Base-by-base conservation (phyloP, 1,139 yeast genomes). In the Ogataea hybrid region DNA sequence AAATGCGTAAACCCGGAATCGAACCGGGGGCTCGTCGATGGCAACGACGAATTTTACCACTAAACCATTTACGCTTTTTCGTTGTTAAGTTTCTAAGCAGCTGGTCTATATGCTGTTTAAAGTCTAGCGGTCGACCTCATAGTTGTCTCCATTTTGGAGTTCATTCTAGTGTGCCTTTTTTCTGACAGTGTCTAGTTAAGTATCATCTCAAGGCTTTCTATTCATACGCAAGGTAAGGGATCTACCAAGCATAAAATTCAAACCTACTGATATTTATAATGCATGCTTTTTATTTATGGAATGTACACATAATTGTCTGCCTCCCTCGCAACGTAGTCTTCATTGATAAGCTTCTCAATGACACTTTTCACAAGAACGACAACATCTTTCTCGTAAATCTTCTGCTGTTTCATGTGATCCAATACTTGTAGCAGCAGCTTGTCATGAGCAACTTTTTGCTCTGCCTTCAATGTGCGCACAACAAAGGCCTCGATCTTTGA, bases 11-110 rank as follows among this genome's bases (percentile, higher is more conserved):
- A 44, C 50, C 50, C 52, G 52, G 52, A 48, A 48, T 48, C 52
- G 52, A 48, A 48, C 52, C 52, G 50, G 52, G 52, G 52, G 52
- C 52, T 44, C 52, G 48, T 47, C 52, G 50, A 48, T 48, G 52
- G 52, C 52, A 48, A 48, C 50, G 52, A 47, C 48, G 50, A 44
- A 48, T 48, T 48, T 48, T 48, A 48, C 52, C 52, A 48, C 52
- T 48, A 48, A 48, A 48, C 52, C 52, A 48, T 42, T 48, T 47
- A 42, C 51, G 49, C 50, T 23, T 31, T 27, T 10, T 8, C 2
- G 21, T 23, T 28, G 10, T 6, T 2, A 21, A 21, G 12, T 21
- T 28, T 10, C 14, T 37, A 2, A n/a, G 8, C 21, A 6, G 9
- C 21, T 20, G 3, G 21, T 7, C 2, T 20, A 20, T 7, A 20